Conservation (phyloP, 2,329 filamentous ascomycete species). For the Colletotrichum brevisporum region DNA sequence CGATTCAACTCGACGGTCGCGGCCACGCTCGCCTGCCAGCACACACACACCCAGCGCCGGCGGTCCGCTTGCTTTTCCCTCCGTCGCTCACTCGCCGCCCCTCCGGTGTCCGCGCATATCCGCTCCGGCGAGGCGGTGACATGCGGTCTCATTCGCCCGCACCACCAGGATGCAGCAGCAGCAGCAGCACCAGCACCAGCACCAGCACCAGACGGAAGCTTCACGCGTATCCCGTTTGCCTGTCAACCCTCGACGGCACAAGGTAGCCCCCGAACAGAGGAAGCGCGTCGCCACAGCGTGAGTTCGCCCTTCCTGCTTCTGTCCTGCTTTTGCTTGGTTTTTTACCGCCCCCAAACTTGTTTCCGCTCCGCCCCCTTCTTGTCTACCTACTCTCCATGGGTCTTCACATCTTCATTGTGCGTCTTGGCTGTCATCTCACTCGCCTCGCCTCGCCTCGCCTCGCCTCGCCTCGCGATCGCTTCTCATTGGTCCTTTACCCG, state of each 20-base stretch:
- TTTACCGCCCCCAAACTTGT: too few species aligned
- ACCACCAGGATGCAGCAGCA: conserved; percentile 40
- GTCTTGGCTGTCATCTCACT: conserved; percentile 9
- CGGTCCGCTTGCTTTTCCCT: background rate
- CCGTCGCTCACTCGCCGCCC: background rate
- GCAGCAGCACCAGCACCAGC: conserved; percentile 37
- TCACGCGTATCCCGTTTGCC: conserved; percentile 55
- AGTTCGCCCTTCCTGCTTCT: conserved; percentile 44
- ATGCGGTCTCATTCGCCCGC: conserved; percentile 37
- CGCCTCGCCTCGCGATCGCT: conserved; percentile 1
- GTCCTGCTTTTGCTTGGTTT: background rate
- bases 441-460: background rate
- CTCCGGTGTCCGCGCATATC: conserved; percentile 1
- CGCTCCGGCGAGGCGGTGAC: conserved; percentile 33
- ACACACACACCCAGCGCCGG: background rate
- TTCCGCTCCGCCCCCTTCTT: too few species aligned
- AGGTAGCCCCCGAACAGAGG: conserved; percentile 61
- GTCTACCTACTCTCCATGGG: too few species aligned
- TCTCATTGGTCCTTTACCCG: conserved; percentile 7
- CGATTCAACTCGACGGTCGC: too few species aligned
- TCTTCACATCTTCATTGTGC: too few species aligned
- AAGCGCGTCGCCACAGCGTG: conserved; percentile 66
- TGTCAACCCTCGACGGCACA: conserved; percentile 64
- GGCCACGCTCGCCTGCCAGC: too few species aligned
- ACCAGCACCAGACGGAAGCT: conserved; percentile 30